Evolutionary conservation across 352 stramenopile species (phyloP).

Genomic region (Phytophthora lateralis): DNA sequence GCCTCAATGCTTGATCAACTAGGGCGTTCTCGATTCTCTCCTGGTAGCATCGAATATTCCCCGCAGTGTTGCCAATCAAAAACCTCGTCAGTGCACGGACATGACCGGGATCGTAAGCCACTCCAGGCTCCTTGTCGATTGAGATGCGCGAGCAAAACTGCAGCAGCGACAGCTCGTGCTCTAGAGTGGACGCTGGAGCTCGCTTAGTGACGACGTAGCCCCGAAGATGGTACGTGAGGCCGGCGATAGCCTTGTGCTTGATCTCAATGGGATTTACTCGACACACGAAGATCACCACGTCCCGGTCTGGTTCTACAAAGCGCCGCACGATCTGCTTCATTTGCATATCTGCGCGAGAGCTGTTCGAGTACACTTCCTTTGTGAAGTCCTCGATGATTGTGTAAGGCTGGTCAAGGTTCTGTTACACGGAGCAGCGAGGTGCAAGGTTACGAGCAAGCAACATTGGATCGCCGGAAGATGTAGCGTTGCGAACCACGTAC

Average conservation of each 20-base stretch:
- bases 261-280: constrained; percentile 29
- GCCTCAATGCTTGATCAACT: constrained; percentile 24
- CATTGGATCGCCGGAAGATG: not conserved
- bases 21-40: constrained; percentile 57
- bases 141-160: constrained; percentile 60
- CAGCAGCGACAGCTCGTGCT: constrained; percentile 46
- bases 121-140: constrained; percentile 42
- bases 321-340: constrained; percentile 36
- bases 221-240: constrained; percentile 28
- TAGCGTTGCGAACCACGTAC: constrained; percentile 8
- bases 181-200: constrained; percentile 29
- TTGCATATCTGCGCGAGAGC: constrained; percentile 29
- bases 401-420: constrained; percentile 36
- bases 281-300: constrained; percentile 31
- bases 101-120: constrained; percentile 31
- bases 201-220: constrained; percentile 48
- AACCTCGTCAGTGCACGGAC: constrained; percentile 51
- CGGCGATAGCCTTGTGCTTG: constrained; percentile 28
- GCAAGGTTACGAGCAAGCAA: constrained; percentile 6
- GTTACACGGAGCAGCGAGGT: not conserved
- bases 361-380: constrained; percentile 34
- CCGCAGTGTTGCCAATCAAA: constrained; percentile 41
- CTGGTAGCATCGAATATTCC: constrained; percentile 41
- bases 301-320: constrained; percentile 31
- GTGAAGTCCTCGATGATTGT: constrained; percentile 38